Percentiles rank a stretch among this genome's conserved stretches.
phyloP scores from a whole-genome alignment of 1,284 basidiomycete species.

The Ceratobasidium sp. region DNA sequence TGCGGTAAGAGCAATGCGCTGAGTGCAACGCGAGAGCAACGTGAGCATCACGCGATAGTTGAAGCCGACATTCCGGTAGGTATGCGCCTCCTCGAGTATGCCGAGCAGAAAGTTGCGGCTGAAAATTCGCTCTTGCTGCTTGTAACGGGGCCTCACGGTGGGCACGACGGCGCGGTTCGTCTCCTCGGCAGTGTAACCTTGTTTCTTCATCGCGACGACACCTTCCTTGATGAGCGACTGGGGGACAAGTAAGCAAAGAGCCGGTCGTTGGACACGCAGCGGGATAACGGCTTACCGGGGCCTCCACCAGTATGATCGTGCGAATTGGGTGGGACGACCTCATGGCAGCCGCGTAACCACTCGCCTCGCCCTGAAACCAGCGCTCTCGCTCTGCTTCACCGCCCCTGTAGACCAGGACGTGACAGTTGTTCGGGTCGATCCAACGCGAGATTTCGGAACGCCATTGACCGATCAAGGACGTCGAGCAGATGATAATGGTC shows the following conservation, averaged over 20 bases:
- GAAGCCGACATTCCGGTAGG: not conserved
- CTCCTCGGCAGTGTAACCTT: not conserved
- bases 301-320: slow-evolving; percentile 1
- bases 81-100: slow-evolving; percentile 1
- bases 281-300: slow-evolving; percentile 1
- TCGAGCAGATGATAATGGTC: not conserved
- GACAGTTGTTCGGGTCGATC: not conserved
- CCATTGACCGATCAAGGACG: not conserved
- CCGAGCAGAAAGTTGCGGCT: not conserved
- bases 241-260: not conserved
- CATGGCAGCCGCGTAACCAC: not conserved
- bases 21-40: not conserved
- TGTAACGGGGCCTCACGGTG: no score
- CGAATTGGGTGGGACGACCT: not conserved
- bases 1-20: not conserved
- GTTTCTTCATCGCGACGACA: not conserved
- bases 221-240: not conserved
- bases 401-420: not conserved
- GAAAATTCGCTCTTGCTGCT: not conserved
- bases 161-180: not conserved
- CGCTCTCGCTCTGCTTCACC: not conserved
- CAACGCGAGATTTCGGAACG: not conserved
- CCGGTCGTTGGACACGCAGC: no score
- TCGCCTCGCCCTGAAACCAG: not conserved
- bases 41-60: not conserved